These are phyloP conservation scores for Linnemannia exigua DNA, from an alignment of 192 early-diverging fungal genomes.

Conservation along the genomic window DNA sequence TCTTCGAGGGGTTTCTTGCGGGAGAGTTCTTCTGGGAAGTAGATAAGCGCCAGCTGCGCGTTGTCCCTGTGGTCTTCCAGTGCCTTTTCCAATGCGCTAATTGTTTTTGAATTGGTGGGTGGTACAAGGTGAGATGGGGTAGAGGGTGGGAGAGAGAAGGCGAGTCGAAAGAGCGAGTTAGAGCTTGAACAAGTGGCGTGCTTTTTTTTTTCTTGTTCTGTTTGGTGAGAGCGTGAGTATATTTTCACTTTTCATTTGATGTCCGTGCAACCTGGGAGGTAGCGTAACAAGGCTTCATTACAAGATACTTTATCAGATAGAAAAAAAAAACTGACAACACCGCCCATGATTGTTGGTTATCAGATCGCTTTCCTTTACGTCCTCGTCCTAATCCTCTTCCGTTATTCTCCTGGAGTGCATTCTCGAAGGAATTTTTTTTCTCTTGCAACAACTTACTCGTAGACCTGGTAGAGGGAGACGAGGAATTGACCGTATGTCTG, in stretches of 20 bases:
- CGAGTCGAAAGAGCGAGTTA: not conserved
- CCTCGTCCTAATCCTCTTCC: not conserved
- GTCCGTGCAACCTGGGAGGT: not conserved
- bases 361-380: not conserved
- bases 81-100: slow-evolving; percentile 59
- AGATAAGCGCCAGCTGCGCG: slow-evolving; percentile 57
- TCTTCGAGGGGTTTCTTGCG: slow-evolving; percentile 53
- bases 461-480: slow-evolving; percentile 63
- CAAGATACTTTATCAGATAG: not conserved
- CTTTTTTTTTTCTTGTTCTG: no score
- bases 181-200: not conserved
- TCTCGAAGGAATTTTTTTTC: not conserved
- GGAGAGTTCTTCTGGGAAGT: slow-evolving; percentile 66
- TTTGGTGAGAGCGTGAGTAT: not conserved
- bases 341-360: not conserved
- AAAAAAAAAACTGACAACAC: no score
- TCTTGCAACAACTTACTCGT: slow-evolving; percentile 55
- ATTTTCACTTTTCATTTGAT: not conserved
- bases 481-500: slow-evolving; percentile 62
- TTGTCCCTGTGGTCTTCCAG: slow-evolving; percentile 62
- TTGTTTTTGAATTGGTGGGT: not conserved
- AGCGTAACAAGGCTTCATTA: not conserved
- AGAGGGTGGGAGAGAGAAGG: not conserved
- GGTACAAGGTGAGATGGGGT: not conserved
- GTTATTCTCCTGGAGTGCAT: not conserved